Evolutionary conservation across 306 rosid genomes (phyloP), one percentile per base, ranked within the genome.

Genomic region (Citrullus mucosospermus): DNA sequence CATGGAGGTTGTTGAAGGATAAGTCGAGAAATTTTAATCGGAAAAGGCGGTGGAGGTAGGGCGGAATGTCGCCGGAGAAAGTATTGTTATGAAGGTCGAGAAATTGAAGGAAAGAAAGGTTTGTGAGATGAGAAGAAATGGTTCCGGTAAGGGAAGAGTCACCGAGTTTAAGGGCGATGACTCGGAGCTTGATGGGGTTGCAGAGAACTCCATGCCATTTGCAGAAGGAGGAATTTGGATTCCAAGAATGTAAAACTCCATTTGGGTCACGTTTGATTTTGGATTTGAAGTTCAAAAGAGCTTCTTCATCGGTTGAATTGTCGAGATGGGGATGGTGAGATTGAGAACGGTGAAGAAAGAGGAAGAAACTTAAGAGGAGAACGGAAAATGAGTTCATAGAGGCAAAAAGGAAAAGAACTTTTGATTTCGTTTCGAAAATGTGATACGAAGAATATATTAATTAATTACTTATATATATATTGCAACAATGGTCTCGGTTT

Each of bases 131-230:
- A 25, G 77, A 17, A 12, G 77, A 48, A 73, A 73, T 25, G 4
- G 61, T 17, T 73, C 77, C 77, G 14, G 77, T 15, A 12, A 73
- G 77, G 8, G 77, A 73, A 41, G 2, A 22, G 36, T 50, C 3
- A 4, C 4, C 14, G 18, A 73, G 77, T 46, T 3, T 36, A 14
- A 73, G 77, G 5, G 44, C 60, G 28, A 28, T 48, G 43, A 73
- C 61, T 28, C 77, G 43, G 3, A 16, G 39, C 77, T 28, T 72
- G 22, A 25, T 53, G 3, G 60, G 77, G 53, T 72, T 48, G 77
- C 77, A 72, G 77, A 72, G 43, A 3, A 72, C 59, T 1, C 77
- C 77, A 72, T 20, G 60, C 77, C 77, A 72, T 34, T 14, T 48
- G 77, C 77, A 60, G 41, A 60, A 60, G 16, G 67, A 60, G 11